These are phyloP conservation scores for Parascedosporium putredinis DNA, from an alignment of 2,329 filamentous ascomycete genomes.

Conservation along the genomic window DNA sequence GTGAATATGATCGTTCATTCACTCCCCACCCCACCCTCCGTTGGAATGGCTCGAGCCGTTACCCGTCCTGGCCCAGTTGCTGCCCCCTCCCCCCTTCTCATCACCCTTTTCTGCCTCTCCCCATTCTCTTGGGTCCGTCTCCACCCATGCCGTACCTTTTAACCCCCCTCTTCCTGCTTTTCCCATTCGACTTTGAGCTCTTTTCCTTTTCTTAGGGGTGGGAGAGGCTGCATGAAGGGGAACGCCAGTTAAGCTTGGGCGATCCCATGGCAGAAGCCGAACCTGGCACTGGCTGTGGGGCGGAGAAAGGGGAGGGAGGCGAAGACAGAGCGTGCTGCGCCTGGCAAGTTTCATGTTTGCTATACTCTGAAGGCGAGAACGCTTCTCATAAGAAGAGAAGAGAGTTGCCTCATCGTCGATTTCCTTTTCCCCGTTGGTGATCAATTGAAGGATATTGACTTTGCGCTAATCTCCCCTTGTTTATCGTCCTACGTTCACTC, in stretches of 20 bases:
- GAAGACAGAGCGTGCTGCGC: slow-evolving; percentile 2
- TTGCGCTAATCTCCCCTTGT: background rate
- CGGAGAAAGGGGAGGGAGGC: too few relatives aligned
- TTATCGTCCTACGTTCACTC: background rate
- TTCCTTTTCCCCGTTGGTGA: background rate
- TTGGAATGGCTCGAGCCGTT: background rate
- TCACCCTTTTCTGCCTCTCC: too few relatives aligned
- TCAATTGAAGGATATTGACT: too few relatives aligned
- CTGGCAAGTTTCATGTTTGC: slow-evolving; percentile 3
- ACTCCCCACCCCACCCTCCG: background rate
- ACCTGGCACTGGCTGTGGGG: background rate
- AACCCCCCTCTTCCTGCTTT: background rate
- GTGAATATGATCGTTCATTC: too few relatives aligned
- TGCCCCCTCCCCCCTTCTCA: background rate
- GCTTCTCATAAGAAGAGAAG: background rate
- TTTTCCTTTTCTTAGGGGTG: background rate
- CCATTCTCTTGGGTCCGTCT: background rate
- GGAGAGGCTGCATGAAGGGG: background rate
- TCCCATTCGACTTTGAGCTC: too few relatives aligned
- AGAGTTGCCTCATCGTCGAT: too few relatives aligned
- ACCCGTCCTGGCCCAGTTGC: background rate
- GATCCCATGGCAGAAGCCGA: background rate
- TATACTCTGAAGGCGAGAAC: background rate
- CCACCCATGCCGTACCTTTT: background rate
- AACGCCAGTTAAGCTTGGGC: background rate